Percentiles rank a stretch among this genome's conserved stretches.
Evolutionary conservation across 2,329 filamentous ascomycete species (phyloP).

Genomic region (Colletotrichum magnum): DNA sequence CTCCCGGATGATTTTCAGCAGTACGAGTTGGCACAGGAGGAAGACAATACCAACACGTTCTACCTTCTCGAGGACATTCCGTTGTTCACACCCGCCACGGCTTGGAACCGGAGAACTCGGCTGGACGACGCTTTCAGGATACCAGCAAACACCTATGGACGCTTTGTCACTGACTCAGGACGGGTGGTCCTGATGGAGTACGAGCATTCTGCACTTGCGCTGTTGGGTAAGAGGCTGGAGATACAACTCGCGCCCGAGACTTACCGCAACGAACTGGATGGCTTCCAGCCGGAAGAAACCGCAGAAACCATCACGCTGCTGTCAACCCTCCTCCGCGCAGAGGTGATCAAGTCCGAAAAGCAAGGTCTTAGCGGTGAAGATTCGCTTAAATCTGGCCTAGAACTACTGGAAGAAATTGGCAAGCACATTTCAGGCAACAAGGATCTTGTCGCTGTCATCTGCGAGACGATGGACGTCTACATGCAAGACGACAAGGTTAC

Average conservation of each 20-base stretch:
- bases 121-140: constrained; percentile 72
- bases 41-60: constrained; percentile 87
- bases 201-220: constrained; percentile 82
- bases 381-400: constrained; percentile 53
- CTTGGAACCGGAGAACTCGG: constrained; percentile 59
- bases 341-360: constrained; percentile 54
- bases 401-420: constrained; percentile 69
- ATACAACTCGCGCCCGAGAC: constrained; percentile 73
- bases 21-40: constrained; percentile 85
- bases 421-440: constrained; percentile 70
- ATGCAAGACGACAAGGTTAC: constrained; percentile 70
- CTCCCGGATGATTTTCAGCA: constrained; percentile 80
- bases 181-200: constrained; percentile 84
- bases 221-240: constrained; percentile 83
- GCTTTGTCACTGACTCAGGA: constrained; percentile 83
- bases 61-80: constrained; percentile 75
- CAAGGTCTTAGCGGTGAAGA: constrained; percentile 43
- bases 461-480: constrained; percentile 85
- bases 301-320: constrained; percentile 83
- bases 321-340: constrained; percentile 75
- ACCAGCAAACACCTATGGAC: constrained; percentile 75
- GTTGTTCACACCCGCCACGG: constrained; percentile 69
- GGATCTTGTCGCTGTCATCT: constrained; percentile 86
- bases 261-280: constrained; percentile 66
- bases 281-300: constrained; percentile 72